Evolutionary conservation across 1,284 basidiomycete species (phyloP), one percentile per base, ranked within the genome.

Genomic region (Amylostereum chailletii): DNA sequence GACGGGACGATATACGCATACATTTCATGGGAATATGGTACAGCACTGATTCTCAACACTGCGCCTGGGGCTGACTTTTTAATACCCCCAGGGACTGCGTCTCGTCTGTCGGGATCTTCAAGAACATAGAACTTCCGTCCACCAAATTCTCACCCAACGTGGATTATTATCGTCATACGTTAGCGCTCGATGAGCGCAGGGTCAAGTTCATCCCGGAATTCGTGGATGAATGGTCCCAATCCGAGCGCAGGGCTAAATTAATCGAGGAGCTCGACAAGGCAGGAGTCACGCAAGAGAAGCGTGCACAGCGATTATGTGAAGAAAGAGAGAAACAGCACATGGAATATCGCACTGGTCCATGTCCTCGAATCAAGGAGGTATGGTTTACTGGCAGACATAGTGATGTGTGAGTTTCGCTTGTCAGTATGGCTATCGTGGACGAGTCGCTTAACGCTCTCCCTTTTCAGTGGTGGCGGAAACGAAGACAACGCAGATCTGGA

Each of bases 381-480:
- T 48, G 47, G 47, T 48, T 48, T 33, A 27, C 47, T 11, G 47
- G 47, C 7, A 41, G 40, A 19, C 47, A 43, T 42, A 43, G 31
- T 5, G 47, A 48, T 29, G 32, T 48, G 47, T 43, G 10, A 10
- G 47, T 48, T 4, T 29, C 10, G 40, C 5, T 40, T 46, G n/a
- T 26, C 7, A 5, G 30, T 19, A 19, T 19, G 19, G 19, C 19
- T 19, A 19, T 19, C 19, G 19, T 34, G 32, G 37, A n/a, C 7
- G 26, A 42, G 26, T 29, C 10, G 32, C 10, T 29, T n/a, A 6
- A 6, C 42, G 26, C 27, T 44, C 5, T 26, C 32, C 4, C 30
- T 30, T 5, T 9, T 5, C 32, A 44, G 42, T 6, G 42, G 42
- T 5, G 47, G 47, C 29, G 47, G 47, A 19, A 43, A 42, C 34